phyloP scores from a whole-genome alignment of 225 moss, liverwort and hornwort genomes.

The Physcomitrellopsis africana region DNA sequence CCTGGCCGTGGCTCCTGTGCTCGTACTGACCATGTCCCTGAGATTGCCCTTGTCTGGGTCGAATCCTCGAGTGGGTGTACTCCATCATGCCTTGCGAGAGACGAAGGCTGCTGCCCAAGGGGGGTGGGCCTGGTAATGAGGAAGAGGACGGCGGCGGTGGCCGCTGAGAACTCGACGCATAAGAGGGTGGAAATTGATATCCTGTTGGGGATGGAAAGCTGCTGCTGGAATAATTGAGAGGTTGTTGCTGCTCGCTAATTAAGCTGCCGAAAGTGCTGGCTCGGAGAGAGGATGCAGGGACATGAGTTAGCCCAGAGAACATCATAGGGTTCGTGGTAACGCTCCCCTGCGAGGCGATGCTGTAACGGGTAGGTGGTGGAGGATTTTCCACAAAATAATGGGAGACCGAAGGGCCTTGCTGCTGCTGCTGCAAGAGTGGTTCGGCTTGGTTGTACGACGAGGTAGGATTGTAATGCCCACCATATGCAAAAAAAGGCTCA shows the following conservation, averaged over 20 bases:
- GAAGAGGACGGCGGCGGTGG: slow-evolving; percentile 23
- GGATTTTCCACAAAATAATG: slow-evolving; percentile 64
- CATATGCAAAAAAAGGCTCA: slow-evolving; percentile 24
- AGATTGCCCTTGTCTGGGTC: slow-evolving; percentile 17
- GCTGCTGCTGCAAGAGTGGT: slow-evolving; percentile 11
- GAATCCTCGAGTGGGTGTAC: no score
- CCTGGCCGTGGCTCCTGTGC: slow-evolving; percentile 36
- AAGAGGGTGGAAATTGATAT: slow-evolving; percentile 39
- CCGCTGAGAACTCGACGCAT: slow-evolving; percentile 22
- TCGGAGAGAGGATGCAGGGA: slow-evolving; percentile 49
- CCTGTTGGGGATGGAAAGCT: slow-evolving; percentile 21
- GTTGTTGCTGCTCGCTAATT: slow-evolving; percentile 26
- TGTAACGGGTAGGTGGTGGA: not conserved
- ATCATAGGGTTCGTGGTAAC: slow-evolving; percentile 34
- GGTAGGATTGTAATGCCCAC: slow-evolving; percentile 3
- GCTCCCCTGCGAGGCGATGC: no score
- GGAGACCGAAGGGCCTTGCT: slow-evolving; percentile 43
- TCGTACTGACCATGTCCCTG: slow-evolving; percentile 5
- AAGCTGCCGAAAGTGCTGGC: slow-evolving; percentile 43
- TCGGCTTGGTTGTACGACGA: slow-evolving; percentile 34
- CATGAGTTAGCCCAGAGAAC: slow-evolving; percentile 68
- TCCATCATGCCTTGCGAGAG: slow-evolving; percentile 29
- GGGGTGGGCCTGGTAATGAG: slow-evolving; percentile 31
- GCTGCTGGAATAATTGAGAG: slow-evolving; percentile 1
- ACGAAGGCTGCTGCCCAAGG: slow-evolving; percentile 31